Percentiles rank a stretch among this genome's conserved stretches.
Conservation (phyloP, 495 filamentous ascomycete species). For the Penicillium atrosanguineum region DNA sequence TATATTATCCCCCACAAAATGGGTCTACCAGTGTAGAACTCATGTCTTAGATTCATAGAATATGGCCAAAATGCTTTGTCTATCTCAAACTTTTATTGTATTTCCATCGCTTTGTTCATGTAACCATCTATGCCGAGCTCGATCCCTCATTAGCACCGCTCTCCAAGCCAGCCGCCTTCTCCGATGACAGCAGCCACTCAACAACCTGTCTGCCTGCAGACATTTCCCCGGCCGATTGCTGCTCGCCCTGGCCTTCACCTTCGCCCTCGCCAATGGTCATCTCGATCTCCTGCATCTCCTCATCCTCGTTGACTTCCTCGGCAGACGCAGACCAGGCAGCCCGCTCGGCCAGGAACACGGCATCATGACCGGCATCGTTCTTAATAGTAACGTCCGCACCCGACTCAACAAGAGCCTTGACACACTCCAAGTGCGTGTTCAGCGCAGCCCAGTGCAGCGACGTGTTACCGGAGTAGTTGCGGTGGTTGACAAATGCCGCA, state of each 20-base stretch:
- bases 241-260: constrained; percentile 14
- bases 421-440: constrained; percentile 78
- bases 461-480: constrained; percentile 81
- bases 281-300: constrained; percentile 29
- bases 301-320: constrained; percentile 21
- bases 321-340: constrained; percentile 41
- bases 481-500: constrained; percentile 57
- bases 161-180: constrained; percentile 39
- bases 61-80: background rate
- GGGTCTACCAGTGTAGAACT: background rate
- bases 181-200: constrained; percentile 46
- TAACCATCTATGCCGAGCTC: constrained; percentile 15
- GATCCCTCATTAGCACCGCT: constrained; percentile 27
- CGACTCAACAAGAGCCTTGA: constrained; percentile 69
- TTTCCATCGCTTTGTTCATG: background rate
- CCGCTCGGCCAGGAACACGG: constrained; percentile 79
- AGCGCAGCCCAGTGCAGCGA: constrained; percentile 88
- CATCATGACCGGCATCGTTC: constrained; percentile 82
- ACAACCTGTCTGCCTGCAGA: constrained; percentile 43
- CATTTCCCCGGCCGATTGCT: constrained; percentile 25
- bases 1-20: constrained; percentile 2
- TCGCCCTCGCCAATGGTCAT: constrained; percentile 26
- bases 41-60: background rate
- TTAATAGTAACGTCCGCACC: constrained; percentile 70
- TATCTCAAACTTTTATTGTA: constrained; percentile 4